Base-by-base conservation (phyloP, 2,329 filamentous ascomycete species). In the Penicillium sp. region DNA sequence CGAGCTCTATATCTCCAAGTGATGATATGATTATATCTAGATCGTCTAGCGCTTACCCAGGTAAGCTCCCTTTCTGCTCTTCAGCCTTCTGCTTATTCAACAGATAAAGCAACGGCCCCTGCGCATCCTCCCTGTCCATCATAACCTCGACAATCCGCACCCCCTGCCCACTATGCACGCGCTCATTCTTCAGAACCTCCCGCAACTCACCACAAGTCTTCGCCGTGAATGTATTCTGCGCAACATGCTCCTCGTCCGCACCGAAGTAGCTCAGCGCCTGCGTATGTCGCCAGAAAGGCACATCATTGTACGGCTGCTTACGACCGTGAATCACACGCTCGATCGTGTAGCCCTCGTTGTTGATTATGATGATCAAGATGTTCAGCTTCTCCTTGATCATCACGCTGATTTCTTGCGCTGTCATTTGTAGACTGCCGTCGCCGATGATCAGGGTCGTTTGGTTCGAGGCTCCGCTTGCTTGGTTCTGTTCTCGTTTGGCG, bases 361-460 rank as follows among this genome's bases (percentile, higher is more conserved):
- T 82, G 56, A 83, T 75, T 7, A 83, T 60, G 51, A 83, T 74
- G 18, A 72, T 65, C 6, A 74, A 68, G 3, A 78, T 72, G 32
- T 78, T 70, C 20, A 81, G 69, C 3, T 74, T 71, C 47, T 78
- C 71, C 13, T 72, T 71, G 56, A 87, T 80, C 58, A 86, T 85
- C 1, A 81, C 84, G 9, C 79, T 78, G 3, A 88, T 69, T 55
- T 86, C 83, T 61, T 87, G 84, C 0, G 77, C 81, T 0, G 83
- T 87, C 69, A 87, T 79, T 55, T 85, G 79, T 50, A 87, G 77
- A 53, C 81, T 83, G 3, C 83, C 83, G 45, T 85, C 82, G 4
- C 82, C 82, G 29, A 82, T 82, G 52, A 82, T 74, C 1, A 84
- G 66, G 8, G 84, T 73, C 0, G 81, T 79, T 46, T 79, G 70